Base-by-base conservation (phyloP, 2,329 filamentous ascomycete genomes). In the Aureobasidium sp. region DNA sequence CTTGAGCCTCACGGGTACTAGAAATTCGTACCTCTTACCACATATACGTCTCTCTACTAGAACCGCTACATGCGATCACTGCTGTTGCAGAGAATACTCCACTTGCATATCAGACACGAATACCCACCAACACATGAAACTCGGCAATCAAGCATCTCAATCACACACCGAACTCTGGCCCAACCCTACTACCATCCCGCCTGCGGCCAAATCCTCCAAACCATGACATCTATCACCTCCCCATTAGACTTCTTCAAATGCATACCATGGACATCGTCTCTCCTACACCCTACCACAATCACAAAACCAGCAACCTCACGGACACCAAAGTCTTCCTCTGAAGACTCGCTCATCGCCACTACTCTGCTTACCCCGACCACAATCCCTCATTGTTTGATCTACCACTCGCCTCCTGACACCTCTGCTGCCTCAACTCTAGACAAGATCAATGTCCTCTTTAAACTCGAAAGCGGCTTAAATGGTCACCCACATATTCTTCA, bases 401-500 rank as follows among this genome's bases (percentile, higher is more conserved):
- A 84, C 68, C 84, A 84, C 72, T 69, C 75, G 13, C 74, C 73
- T 9, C 78, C 80, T 4, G n/a, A 67, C 23, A 54, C 76, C 64
- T 74, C 16, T 76, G 56, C 65, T 16, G 13, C 42, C 77, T 78
- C 64, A 69, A 68, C 29, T 77, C 81, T 69, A 71, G 18, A 9
- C 15, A 40, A 40, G 4, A 40, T 40, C n/a, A 71, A 68, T 38
- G 77, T 75, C 2, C 72, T 84, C 10, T 70, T 82, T 58, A 75
- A 78, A n/a, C 33, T 90, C 1, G 88, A 85, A 1, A 71, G 78
- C 15, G 84, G 82, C 23, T 69, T 90, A 64, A 86, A 87, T 68
- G 88, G 88, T 2, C 84, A 85, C 69, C 76, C 84, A 2, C 74
- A 79, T 4, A 79, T 87, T 9, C 77, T 81, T 13, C 89, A 91